Evolutionary conservation across 2,329 filamentous ascomycete species (phyloP).

Genomic region (Ceratocystis cubensis): DNA sequence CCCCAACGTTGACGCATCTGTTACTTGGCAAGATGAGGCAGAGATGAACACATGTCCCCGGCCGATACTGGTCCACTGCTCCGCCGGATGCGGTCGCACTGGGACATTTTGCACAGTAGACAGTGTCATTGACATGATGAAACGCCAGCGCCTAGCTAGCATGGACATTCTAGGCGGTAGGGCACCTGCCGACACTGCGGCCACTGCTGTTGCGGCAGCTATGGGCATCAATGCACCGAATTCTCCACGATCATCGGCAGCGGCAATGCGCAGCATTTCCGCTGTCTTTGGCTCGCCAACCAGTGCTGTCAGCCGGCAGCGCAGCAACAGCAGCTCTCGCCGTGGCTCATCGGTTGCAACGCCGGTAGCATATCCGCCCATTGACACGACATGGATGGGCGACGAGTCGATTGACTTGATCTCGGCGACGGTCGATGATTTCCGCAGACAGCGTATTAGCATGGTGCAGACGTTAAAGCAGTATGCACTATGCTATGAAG

Average conservation of each 20-base stretch:
- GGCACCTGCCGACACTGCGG: slow-evolving; percentile 33
- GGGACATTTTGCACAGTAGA: slow-evolving; percentile 96
- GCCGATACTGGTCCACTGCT: slow-evolving; percentile 87
- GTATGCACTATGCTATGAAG: slow-evolving; percentile 94
- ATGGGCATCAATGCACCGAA: slow-evolving; percentile 10
- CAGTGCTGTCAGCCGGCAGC: background rate
- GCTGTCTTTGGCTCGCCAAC: slow-evolving; percentile 6
- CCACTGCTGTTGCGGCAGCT: slow-evolving; percentile 20
- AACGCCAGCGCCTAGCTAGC: slow-evolving; percentile 53
- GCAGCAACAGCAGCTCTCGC: slow-evolving; percentile 18
- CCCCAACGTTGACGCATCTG: slow-evolving; percentile 25
- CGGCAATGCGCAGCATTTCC: slow-evolving; percentile 8
- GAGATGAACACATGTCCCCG: slow-evolving; percentile 41
- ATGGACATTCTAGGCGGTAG: slow-evolving; percentile 20
- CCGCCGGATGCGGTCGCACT: slow-evolving; percentile 86
- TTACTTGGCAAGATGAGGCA: slow-evolving; percentile 42
- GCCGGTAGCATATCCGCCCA: slow-evolving; percentile 18
- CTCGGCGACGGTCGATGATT: slow-evolving; percentile 78
- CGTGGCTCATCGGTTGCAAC: slow-evolving; percentile 17
- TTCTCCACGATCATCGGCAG: slow-evolving; percentile 8
- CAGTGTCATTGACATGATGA: slow-evolving; percentile 90
- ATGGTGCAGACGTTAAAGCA: slow-evolving; percentile 95
- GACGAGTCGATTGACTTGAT: slow-evolving; percentile 66
- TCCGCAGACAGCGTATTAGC: slow-evolving; percentile 73
- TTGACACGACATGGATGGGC: slow-evolving; percentile 52